phyloP scores from a whole-genome alignment of 2,329 filamentous ascomycete genomes.

The Aspergillus awamori region DNA sequence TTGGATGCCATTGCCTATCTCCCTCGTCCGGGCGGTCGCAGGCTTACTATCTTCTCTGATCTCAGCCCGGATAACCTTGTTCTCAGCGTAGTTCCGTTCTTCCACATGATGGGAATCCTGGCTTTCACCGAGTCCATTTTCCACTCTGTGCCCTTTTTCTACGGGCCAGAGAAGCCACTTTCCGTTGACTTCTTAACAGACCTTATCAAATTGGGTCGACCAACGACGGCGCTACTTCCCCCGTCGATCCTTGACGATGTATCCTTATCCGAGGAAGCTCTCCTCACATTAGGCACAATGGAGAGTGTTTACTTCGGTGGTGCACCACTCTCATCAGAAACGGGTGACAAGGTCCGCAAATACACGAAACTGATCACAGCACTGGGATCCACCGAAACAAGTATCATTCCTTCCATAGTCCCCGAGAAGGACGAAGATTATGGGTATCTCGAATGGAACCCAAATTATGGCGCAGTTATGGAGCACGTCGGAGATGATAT shows the following conservation, averaged over 20 bases:
- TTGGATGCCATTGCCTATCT: background rate
- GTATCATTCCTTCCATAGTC: background rate
- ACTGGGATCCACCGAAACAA: background rate
- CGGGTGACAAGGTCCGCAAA: background rate
- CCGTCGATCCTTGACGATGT: background rate
- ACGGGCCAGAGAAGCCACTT: background rate
- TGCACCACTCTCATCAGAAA: background rate
- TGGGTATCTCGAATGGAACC: conserved; percentile 25
- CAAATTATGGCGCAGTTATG: conserved; percentile 22
- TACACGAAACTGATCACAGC: background rate
- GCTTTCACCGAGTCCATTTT: background rate
- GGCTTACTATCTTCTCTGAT: background rate
- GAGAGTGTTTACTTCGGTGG: background rate
- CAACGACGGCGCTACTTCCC: background rate
- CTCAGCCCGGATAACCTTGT: background rate
- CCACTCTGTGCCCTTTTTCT: background rate
- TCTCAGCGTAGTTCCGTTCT: background rate
- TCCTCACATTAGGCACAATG: background rate
- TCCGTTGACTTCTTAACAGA: background rate
- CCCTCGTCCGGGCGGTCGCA: background rate
- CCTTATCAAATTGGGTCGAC: background rate
- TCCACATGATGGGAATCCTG: background rate
- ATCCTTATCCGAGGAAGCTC: background rate
- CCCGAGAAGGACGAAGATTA: background rate
- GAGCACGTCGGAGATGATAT: conserved; percentile 18